phyloP scores from a whole-genome alignment of 2,329 filamentous ascomycete genomes.

The Lecanicillium sp. region DNA sequence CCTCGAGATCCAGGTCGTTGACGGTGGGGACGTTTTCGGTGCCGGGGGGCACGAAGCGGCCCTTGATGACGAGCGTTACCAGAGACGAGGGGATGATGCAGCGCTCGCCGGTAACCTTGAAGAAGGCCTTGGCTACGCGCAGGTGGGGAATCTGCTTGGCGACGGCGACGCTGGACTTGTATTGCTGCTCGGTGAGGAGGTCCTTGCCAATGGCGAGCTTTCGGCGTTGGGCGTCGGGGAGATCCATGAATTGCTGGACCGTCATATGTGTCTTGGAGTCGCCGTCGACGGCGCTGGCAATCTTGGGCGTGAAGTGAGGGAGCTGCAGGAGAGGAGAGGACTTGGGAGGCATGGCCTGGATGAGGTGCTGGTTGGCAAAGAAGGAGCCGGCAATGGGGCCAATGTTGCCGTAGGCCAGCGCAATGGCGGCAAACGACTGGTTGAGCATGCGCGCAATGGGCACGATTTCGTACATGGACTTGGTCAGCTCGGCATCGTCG shows the following conservation, averaged over 20 bases:
- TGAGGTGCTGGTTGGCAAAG: slow-evolving; percentile 72
- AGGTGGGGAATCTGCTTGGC: slow-evolving; percentile 79
- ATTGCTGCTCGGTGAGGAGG: slow-evolving; percentile 68
- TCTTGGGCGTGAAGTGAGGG: slow-evolving; percentile 68
- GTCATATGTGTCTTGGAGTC: slow-evolving; percentile 67
- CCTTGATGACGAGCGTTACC: slow-evolving; percentile 91
- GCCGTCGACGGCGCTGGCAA: slow-evolving; percentile 62
- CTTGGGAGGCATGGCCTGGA: slow-evolving; percentile 80
- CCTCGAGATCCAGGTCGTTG: slow-evolving; percentile 73
- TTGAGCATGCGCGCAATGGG: slow-evolving; percentile 80
- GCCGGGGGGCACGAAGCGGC: slow-evolving; percentile 84
- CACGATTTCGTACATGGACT: slow-evolving; percentile 82
- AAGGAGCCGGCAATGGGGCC: slow-evolving; percentile 75
- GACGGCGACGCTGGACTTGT: slow-evolving; percentile 64
- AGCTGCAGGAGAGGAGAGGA: slow-evolving; percentile 86
- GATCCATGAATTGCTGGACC: slow-evolving; percentile 81
- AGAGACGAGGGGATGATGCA: slow-evolving; percentile 87
- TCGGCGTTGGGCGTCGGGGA: slow-evolving; percentile 67
- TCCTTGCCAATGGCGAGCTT: slow-evolving; percentile 60
- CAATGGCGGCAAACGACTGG: slow-evolving; percentile 78
- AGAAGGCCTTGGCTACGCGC: slow-evolving; percentile 85
- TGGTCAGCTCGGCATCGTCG: slow-evolving; percentile 66
- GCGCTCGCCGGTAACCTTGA: slow-evolving; percentile 95
- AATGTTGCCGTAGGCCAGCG: slow-evolving; percentile 80
- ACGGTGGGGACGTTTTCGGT: slow-evolving; percentile 65